phyloP scores from a whole-genome alignment of 1,139 yeast species.

The Candida smagusa region DNA sequence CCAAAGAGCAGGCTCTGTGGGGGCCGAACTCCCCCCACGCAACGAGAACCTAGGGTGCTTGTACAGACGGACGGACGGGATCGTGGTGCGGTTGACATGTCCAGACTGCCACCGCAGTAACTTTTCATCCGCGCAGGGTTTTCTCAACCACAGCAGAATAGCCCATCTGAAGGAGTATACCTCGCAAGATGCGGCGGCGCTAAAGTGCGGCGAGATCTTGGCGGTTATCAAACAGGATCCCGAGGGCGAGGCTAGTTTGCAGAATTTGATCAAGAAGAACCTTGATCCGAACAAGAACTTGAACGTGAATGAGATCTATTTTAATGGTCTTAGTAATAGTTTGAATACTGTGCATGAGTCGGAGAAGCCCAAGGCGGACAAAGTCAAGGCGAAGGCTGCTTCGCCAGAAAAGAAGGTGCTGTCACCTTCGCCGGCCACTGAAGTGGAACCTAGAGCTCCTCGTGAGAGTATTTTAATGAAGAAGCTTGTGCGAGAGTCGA shows the following conservation, averaged over 20 bases:
- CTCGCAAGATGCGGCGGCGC: conserved; percentile 74
- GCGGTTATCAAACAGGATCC: conserved; percentile 60
- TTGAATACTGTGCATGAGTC: conserved; percentile 16
- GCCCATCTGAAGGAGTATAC: conserved; percentile 73
- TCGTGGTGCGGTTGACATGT: conserved; percentile 65
- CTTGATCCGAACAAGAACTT: conserved; percentile 41
- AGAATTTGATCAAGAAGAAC: conserved; percentile 37
- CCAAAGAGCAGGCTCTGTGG: conserved; percentile 6
- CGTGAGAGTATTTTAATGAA: conserved; percentile 25
- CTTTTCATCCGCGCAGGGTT: conserved; percentile 78
- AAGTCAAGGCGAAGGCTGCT: conserved; percentile 6
- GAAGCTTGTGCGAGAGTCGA: conserved; percentile 26
- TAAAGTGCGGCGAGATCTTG: conserved; percentile 61
- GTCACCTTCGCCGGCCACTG: conserved; percentile 9
- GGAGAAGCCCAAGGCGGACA: conserved; percentile 4
- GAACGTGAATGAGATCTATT: conserved; percentile 39
- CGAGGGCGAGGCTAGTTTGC: conserved; percentile 46
- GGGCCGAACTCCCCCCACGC: conserved; percentile 1
- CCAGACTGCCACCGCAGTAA: conserved; percentile 65
- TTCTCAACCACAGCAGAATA: conserved; percentile 69
- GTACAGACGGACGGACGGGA: conserved; percentile 69
- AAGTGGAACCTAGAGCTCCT: conserved; percentile 1
- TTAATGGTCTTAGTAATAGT: conserved; percentile 30
- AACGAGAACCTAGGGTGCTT: conserved; percentile 50
- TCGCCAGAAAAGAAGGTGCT: conserved; percentile 2